Percentiles rank a stretch among this genome's conserved stretches.
Conservation (phyloP, 305 asterid genomes). For the Vinca major region DNA sequence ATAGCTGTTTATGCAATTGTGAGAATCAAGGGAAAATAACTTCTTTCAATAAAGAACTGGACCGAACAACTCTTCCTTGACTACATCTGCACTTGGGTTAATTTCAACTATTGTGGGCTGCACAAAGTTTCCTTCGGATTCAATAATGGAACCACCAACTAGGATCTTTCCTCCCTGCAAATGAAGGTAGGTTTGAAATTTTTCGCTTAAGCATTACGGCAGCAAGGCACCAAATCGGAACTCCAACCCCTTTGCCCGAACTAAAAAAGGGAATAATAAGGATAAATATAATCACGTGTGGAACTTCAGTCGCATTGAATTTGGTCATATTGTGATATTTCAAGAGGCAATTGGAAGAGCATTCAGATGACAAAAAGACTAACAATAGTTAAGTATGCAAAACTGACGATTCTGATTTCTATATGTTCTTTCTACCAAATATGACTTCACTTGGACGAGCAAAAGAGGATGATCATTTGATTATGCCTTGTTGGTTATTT, state of each 20-base stretch:
- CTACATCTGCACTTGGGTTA: conserved; percentile 53
- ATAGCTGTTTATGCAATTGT: no score
- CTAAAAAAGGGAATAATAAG: not conserved
- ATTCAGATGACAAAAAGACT: not conserved
- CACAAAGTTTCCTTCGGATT: conserved; percentile 79
- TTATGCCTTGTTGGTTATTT: no score
- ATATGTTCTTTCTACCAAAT: no score
- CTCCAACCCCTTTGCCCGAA: not conserved
- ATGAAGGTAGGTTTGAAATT: not conserved
- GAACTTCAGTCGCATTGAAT: not conserved
- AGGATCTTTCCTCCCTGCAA: conserved; percentile 80
- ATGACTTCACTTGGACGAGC: no score
- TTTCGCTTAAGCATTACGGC: not conserved
- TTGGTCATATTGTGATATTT: not conserved
- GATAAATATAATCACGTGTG: not conserved
- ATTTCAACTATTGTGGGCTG: conserved; percentile 91
- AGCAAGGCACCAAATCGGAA: not conserved
- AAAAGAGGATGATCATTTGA: no score
- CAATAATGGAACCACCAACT: conserved; percentile 58
- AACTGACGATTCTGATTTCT: no score
- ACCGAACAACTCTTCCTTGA: conserved; percentile 87
- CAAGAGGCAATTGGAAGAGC: not conserved
- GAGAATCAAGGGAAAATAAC: no score
- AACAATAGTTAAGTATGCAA: not conserved
- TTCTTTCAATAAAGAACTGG: conserved; percentile 96